A percentile compares a stretch with the other conserved stretches of the same genome.
These are phyloP conservation scores for Kalanchoe fedtschenkoi DNA, from an alignment of 164 flowering plant species.

Conservation along the genomic window DNA sequence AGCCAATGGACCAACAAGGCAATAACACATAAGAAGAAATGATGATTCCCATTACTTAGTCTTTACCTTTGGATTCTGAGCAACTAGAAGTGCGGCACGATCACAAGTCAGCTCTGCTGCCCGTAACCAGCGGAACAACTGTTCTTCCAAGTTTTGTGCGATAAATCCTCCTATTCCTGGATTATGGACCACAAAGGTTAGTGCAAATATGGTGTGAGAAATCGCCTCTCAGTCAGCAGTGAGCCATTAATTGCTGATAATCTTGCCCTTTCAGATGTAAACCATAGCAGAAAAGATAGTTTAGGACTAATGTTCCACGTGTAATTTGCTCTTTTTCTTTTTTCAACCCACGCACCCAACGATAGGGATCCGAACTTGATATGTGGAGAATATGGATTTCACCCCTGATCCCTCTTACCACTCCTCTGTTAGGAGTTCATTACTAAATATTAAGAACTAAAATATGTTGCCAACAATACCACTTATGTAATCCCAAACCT, in stretches of 20 bases:
- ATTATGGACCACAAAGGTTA: neutral
- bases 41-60: neutral
- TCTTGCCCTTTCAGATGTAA: neutral
- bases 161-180: conserved; percentile 82
- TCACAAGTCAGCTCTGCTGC: conserved; percentile 97
- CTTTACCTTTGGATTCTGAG: conserved; percentile 87
- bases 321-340: no score
- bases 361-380: no score
- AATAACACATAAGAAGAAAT: neutral
- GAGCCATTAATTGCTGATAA: neutral
- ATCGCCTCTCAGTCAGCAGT: neutral
- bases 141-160: conserved; percentile 77
- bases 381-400: no score
- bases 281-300: neutral
- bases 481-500: no score
- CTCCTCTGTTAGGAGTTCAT: no score
- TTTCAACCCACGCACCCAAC: no score
- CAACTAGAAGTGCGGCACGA: conserved; percentile 96
- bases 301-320: neutral
- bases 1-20: neutral
- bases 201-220: neutral
- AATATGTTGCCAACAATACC: no score
- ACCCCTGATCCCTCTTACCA: no score
- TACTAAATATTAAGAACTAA: no score
- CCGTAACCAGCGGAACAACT: conserved; percentile 85